Evolutionary conservation across 2,329 filamentous ascomycete species (phyloP), one percentile per base, ranked within the genome.

Genomic region (Periconia digitata): DNA sequence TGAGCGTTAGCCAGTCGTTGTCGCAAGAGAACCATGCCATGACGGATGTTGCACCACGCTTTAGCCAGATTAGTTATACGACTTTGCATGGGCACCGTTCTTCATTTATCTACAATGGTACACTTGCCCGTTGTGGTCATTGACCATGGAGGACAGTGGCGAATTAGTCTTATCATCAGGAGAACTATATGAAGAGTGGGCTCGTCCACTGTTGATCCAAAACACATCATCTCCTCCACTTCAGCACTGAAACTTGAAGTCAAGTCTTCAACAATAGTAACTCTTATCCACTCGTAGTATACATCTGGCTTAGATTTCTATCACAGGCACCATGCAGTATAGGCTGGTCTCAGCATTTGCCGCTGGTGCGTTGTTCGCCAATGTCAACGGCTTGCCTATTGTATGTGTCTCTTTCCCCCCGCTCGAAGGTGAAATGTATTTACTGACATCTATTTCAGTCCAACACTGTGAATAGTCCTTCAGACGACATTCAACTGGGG

Each of bases 21-120:
- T 47, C 46, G 54, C 51, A 54, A 56, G 47, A 38, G 29, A 20
- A 23, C 23, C 44, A 51, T 43, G 53, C 44, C 52, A 58, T 59
- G 54, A 53, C 56, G 54, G 54, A 50, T 37, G 46, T 46, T 58
- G 52, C 53, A 52, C 16, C 36, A 51, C 58, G 50, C 41, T 61
- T 61, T 61, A 61, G 55, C 58, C 58, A 61, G 46, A 61, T 61
- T 61, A 49, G 50, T 40, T 50, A 59, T 61, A 61, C 58, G 58
- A 44, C 13, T 38, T 37, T 23, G 36, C 48, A 48, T 55, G 47
- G 50, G 13, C 52, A 44, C 47, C 35, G 40, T 37, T 43, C 20
- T 46, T 39, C 27, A 46, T 42, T 32, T 43, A 44, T n/a, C 24
- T 6, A 44, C 10, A 37, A 32, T 37, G 55, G 49, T 36, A 44